Conservation (phyloP, 768 basidiomycete genomes). For the Panellus pusillus region DNA sequence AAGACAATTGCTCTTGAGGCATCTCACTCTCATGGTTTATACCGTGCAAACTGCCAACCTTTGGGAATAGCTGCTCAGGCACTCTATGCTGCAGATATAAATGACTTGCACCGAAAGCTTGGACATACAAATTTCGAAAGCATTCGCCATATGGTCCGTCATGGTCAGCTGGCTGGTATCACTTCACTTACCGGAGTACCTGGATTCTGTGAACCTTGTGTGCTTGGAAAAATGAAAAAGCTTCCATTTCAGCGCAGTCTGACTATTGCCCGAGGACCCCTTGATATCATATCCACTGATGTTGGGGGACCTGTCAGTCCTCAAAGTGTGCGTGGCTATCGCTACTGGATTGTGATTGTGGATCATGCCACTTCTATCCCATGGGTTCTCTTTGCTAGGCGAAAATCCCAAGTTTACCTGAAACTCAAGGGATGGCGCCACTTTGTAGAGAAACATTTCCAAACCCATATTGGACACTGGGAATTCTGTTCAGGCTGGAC, state of each 20-base stretch:
- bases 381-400: neutral
- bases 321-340: neutral
- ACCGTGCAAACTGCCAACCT: constrained; percentile 5
- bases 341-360: constrained; percentile 19
- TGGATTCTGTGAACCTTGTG: constrained; percentile 22
- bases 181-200: constrained; percentile 13
- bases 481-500: constrained; percentile 1
- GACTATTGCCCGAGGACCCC: neutral
- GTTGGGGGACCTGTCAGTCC: constrained; percentile 21
- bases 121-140: constrained; percentile 13
- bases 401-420: constrained; percentile 1
- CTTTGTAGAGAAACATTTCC: neutral
- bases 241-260: constrained; percentile 4
- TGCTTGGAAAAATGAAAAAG: constrained; percentile 20
- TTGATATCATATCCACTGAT: constrained; percentile 18
- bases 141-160: constrained; percentile 11
- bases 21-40: constrained; percentile 7
- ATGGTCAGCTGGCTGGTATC: constrained; percentile 11
- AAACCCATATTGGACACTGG: neutral
- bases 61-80: neutral
- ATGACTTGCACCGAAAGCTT: constrained; percentile 16
- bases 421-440: neutral
- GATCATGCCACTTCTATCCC: constrained; percentile 12
- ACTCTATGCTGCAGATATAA: constrained; percentile 12
- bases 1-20: constrained; percentile 1